phyloP scores from a whole-genome alignment of 306 rosid species.

The Albizia julibrissin region DNA sequence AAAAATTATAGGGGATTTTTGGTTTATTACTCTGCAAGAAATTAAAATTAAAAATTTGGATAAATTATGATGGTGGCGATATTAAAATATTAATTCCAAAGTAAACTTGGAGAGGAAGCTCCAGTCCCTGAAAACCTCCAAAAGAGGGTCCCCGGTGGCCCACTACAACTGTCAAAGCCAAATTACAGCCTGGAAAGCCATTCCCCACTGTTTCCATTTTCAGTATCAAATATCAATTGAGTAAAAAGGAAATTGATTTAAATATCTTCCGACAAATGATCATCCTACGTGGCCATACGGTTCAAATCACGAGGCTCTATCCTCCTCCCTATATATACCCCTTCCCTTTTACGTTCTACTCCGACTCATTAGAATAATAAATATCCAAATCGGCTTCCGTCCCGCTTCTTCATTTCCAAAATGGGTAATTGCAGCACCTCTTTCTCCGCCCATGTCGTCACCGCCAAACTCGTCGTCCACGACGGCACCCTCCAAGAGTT shows the following conservation, averaged over 20 bases:
- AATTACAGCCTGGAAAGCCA: conserved; percentile 81
- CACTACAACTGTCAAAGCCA: conserved; percentile 79
- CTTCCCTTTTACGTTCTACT: neutral
- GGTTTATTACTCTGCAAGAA: too few relatives aligned
- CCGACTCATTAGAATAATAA: too few relatives aligned
- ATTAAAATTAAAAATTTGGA: too few relatives aligned
- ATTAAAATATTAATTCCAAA: too few relatives aligned
- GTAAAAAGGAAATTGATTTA: neutral
- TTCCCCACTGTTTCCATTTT: conserved; percentile 33
- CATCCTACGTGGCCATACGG: conserved; percentile 48
- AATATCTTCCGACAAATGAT: neutral
- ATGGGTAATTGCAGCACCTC: conserved; percentile 88
- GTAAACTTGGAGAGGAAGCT: neutral
- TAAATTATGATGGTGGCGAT: neutral
- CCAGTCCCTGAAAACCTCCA: neutral
- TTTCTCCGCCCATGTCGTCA: conserved; percentile 56
- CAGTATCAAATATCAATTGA: neutral
- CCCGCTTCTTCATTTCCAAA: neutral
- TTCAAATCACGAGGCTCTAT: conserved; percentile 5
- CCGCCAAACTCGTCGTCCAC: conserved; percentile 69
- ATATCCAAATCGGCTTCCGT: neutral
- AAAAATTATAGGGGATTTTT: too few relatives aligned
- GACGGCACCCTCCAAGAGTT: conserved; percentile 76
- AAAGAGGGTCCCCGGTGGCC: conserved; percentile 10
- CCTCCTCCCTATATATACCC: conserved; percentile 31